Evolutionary conservation across 1,139 yeast genomes (phyloP).

Genomic region (Barnettozyma hawaiiensis): DNA sequence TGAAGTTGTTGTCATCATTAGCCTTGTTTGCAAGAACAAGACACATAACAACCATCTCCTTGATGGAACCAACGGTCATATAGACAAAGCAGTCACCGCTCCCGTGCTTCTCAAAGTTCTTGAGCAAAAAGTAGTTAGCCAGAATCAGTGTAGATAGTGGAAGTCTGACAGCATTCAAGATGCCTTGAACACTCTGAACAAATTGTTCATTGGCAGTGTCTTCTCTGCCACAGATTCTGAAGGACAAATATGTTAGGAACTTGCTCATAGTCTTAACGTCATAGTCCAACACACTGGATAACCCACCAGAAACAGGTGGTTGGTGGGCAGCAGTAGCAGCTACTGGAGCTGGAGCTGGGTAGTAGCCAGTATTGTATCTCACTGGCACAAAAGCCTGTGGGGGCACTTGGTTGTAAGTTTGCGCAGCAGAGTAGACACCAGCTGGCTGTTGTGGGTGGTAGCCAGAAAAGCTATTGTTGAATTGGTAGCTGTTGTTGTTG

Average conservation of each 20-base stretch:
- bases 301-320: constrained; percentile 57
- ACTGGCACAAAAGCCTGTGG: constrained; percentile 5
- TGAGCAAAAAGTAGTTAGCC: constrained; percentile 67
- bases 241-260: constrained; percentile 63
- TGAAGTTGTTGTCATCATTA: constrained; percentile 94
- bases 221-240: constrained; percentile 31
- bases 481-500: constrained; percentile 4
- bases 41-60: constrained; percentile 60
- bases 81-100: constrained; percentile 2
- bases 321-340: constrained; percentile 19
- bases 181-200: constrained; percentile 56
- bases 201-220: constrained; percentile 55
- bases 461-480: constrained; percentile 2
- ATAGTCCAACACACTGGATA: constrained; percentile 71
- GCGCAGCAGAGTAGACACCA: constrained; percentile 5
- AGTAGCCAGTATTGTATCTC: constrained; percentile 5
- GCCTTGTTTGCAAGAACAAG: constrained; percentile 86
- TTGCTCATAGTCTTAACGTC: constrained; percentile 72
- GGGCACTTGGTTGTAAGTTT: not conserved
- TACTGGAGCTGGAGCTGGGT: constrained; percentile 13
- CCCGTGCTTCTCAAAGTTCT: constrained; percentile 33
- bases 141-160: constrained; percentile 77
- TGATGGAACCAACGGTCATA: constrained; percentile 36
- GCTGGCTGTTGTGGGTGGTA: constrained; percentile 4
- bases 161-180: constrained; percentile 82